Conservation (phyloP, 768 basidiomycete species). For the Tricholoma sp. region DNA sequence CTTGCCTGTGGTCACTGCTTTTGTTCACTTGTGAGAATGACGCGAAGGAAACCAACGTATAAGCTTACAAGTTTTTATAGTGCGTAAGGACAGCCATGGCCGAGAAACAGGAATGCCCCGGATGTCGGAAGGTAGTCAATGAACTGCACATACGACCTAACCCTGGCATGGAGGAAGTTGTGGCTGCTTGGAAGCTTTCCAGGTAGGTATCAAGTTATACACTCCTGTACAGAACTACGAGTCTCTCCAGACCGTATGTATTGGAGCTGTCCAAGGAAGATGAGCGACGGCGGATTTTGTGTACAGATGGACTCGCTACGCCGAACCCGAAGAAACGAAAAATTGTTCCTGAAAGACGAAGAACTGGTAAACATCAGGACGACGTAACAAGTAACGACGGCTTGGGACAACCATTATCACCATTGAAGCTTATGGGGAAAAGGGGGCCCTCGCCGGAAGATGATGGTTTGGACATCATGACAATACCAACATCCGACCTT, state of each 20-base stretch:
- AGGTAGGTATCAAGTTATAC: conserved; percentile 39
- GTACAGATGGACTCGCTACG: not conserved
- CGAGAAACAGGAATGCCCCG: conserved; percentile 65
- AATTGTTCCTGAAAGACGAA: not conserved
- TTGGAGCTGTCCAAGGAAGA: conserved; percentile 36
- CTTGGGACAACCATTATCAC: conserved; percentile 13
- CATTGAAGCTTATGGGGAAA: conserved; percentile 15
- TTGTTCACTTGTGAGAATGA: conserved; percentile 60
- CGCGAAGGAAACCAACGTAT: conserved; percentile 1
- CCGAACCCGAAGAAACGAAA: conserved; percentile 14
- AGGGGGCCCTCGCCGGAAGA: conserved; percentile 6
- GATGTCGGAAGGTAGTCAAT: conserved; percentile 52
- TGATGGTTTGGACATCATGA: conserved; percentile 7
- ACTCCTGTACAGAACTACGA: not conserved
- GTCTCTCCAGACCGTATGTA: conserved; percentile 33
- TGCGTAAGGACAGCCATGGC: conserved; percentile 62
- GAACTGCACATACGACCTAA: conserved; percentile 68
- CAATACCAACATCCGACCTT: conserved; percentile 30
- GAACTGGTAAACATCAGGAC: not conserved
- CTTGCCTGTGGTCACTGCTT: conserved; percentile 78
- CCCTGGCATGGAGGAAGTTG: conserved; percentile 62
- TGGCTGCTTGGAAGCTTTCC: conserved; percentile 65
- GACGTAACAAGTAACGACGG: conserved; percentile 5
- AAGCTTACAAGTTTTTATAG: conserved; percentile 28
- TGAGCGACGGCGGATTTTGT: conserved; percentile 9